Evolutionary conservation across 192 early-diverging fungal species (phyloP), one percentile per base, ranked within the genome.

Genomic region (Funneliformis geosporum): DNA sequence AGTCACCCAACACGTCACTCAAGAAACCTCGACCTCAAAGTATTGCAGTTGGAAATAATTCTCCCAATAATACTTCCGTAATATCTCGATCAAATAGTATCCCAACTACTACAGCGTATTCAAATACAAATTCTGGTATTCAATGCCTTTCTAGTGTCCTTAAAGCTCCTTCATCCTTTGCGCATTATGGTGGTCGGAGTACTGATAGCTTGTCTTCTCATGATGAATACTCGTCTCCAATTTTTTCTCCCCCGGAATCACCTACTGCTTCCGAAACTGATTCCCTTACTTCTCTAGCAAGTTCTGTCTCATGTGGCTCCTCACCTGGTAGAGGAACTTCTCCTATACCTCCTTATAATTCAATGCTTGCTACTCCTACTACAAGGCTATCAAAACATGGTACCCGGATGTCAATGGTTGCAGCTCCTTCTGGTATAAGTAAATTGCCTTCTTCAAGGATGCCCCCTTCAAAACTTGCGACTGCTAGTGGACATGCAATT

Each of bases 301-400:
- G 75, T 65, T 65, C 75, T 1, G 61, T 76, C 21, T 76, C 75
- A 9, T 76, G 65, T 25, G 59, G 75, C 21, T 76, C 75, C 18
- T 76, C 75, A 44, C 61, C 75, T 43, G 75, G 75, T 43, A 76
- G 75, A 76, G 75, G 40, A 44, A 46, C 75, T 18, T 76, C 75
- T 28, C 75, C 75, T 14, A 46, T 65, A 64, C 75, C 60, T 8
- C 38, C 73, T 10, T 12, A 27, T 65, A 39, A 59, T 2, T 11
- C 43, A 46, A 72, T 62, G 61, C 61, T 72, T 25, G 12, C 70
- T 28, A 47, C 70, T 47, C 70, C 70, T 7, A 69, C 38, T 69
- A 44, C 23, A 27, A 47, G 43, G 27, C n/a, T 44, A 18, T 27
- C 42, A 16, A 72, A 72, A 47, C n/a, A 8, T 47, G 10, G 23